Conservation (phyloP, 129 eudicot species). For the Chrysanthemum seticuspe region DNA sequence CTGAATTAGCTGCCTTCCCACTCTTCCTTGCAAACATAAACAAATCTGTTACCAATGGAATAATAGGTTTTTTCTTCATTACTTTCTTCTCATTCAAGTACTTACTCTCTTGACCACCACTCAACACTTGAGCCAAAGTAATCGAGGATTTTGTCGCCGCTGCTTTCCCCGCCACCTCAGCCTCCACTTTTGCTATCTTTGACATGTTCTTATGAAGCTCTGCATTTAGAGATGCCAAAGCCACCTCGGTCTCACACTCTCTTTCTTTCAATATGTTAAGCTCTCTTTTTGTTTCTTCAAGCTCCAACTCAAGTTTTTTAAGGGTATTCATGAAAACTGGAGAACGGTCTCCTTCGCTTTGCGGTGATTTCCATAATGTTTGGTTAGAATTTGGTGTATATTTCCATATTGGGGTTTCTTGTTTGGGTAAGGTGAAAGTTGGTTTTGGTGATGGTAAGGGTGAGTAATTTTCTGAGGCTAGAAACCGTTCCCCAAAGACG, state of each 20-base stretch:
- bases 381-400: slow-evolving; percentile 23
- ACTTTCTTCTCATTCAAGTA: slow-evolving; percentile 37
- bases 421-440: slow-evolving; percentile 40
- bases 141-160: slow-evolving; percentile 23
- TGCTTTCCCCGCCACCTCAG: slow-evolving; percentile 43
- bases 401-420: slow-evolving; percentile 44
- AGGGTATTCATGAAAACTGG: slow-evolving; percentile 33
- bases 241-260: slow-evolving; percentile 71
- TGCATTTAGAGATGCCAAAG: slow-evolving; percentile 77
- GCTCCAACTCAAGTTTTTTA: slow-evolving; percentile 60
- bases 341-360: neutral
- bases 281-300: slow-evolving; percentile 67
- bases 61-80: slow-evolving; percentile 66
- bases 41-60: slow-evolving; percentile 73
- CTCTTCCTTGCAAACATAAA: slow-evolving; percentile 71
- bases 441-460: slow-evolving; percentile 40
- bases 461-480: slow-evolving; percentile 35
- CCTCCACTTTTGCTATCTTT: slow-evolving; percentile 71
- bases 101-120: slow-evolving; percentile 25
- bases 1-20: slow-evolving; percentile 23
- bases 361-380: slow-evolving; percentile 12
- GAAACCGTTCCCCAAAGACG: slow-evolving; percentile 51
- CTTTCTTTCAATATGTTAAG: slow-evolving; percentile 59
- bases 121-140: slow-evolving; percentile 54
- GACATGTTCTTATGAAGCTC: slow-evolving; percentile 94